phyloP scores from a whole-genome alignment of 768 basidiomycete genomes.

The Boletus rubescentipes region DNA sequence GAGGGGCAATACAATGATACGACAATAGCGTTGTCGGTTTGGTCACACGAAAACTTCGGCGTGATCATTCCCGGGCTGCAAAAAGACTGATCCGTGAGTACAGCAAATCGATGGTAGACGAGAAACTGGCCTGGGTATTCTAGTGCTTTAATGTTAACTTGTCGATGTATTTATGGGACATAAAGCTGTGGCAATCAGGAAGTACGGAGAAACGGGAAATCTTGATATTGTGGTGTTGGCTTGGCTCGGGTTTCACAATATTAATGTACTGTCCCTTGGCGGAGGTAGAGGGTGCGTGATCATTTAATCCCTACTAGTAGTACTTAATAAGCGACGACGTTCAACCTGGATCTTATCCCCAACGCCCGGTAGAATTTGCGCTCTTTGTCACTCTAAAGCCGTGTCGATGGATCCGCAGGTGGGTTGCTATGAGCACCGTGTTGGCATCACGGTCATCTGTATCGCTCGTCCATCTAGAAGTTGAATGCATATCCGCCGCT shows the following conservation, averaged over 20 bases:
- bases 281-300: constrained; percentile 7
- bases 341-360: not conserved
- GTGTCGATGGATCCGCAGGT: constrained; percentile 52
- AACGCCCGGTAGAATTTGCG: not conserved
- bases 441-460: constrained; percentile 47
- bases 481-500: constrained; percentile 70
- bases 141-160: not conserved
- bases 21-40: constrained; percentile 54
- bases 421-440: constrained; percentile 9
- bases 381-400: not conserved
- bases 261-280: not conserved
- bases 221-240: not conserved
- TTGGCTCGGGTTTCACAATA: not conserved
- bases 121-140: not conserved
- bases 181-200: not conserved
- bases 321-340: constrained; percentile 5
- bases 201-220: not conserved
- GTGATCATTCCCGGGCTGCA: constrained; percentile 59
- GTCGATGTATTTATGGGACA: not conserved
- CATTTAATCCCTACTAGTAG: not conserved
- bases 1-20: constrained; percentile 70
- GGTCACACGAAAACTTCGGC: constrained; percentile 69
- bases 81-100: not conserved
- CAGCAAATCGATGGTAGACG: not conserved
- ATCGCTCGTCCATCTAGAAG: constrained; percentile 56